These are phyloP conservation scores for Sinapis alba DNA, from an alignment of 441 rosid genomes.

Conservation along the genomic window DNA sequence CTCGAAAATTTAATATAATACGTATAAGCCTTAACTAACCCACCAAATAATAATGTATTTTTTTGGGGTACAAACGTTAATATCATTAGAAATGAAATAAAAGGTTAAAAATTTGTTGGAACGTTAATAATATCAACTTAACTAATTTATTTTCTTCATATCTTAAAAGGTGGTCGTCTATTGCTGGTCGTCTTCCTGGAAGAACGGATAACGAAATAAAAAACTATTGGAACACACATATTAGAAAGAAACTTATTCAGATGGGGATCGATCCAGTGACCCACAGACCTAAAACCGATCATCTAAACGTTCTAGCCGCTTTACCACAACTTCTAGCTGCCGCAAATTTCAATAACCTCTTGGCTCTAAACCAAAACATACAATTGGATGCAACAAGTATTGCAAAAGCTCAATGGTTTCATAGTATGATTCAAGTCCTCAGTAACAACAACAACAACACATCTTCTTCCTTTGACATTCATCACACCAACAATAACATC, in stretches of 20 bases:
- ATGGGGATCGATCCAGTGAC: slow-evolving; percentile 71
- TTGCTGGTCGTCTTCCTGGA: slow-evolving; percentile 70
- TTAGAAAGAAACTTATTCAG: slow-evolving; percentile 62
- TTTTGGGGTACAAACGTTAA: too few relatives aligned
- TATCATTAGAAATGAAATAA: too few relatives aligned
- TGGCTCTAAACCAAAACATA: slow-evolving; percentile 35
- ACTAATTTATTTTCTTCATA: neutral
- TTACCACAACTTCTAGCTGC: slow-evolving; percentile 54
- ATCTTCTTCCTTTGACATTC: slow-evolving; percentile 32
- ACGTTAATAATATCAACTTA: neutral
- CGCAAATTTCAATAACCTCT: slow-evolving; percentile 44
- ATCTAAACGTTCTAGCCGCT: slow-evolving; percentile 47
- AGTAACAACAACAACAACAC: slow-evolving; percentile 27
- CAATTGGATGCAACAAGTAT: slow-evolving; percentile 57
- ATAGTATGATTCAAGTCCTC: slow-evolving; percentile 51
- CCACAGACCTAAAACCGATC: slow-evolving; percentile 65
- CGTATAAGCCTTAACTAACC: slow-evolving; percentile 35
- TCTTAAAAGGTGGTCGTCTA: slow-evolving; percentile 63
- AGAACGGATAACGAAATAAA: slow-evolving; percentile 70
- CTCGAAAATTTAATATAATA: too few relatives aligned
- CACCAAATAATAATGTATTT: slow-evolving; percentile 19
- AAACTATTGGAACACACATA: slow-evolving; percentile 66
- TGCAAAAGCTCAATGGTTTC: slow-evolving; percentile 58
- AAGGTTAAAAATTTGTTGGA: too few relatives aligned
- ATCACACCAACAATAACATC: slow-evolving; percentile 21